phyloP scores from a whole-genome alignment of 192 early-diverging fungal genomes.

The Linnemannia zychae region DNA sequence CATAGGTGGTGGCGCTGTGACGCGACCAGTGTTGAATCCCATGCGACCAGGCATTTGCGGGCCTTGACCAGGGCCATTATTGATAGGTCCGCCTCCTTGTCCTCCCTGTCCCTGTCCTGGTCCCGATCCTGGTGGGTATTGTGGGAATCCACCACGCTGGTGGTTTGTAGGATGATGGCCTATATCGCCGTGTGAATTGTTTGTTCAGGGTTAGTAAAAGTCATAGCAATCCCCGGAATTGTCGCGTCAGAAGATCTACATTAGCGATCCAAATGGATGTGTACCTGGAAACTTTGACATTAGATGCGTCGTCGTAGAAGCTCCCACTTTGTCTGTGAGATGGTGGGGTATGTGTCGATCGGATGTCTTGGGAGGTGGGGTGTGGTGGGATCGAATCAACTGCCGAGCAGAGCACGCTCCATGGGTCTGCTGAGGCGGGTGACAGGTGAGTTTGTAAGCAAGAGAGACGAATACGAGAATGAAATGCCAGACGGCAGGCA shows the following conservation, averaged over 20 bases:
- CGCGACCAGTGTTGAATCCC: constrained; percentile 24
- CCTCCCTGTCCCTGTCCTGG: constrained; percentile 15
- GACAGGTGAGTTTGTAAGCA: not conserved
- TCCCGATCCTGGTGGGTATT: constrained; percentile 46
- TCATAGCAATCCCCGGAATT: not conserved
- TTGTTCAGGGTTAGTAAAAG: not conserved
- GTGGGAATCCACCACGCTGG: constrained; percentile 41
- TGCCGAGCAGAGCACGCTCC: not conserved
- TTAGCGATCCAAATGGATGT: too few relatives aligned
- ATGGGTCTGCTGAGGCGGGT: not conserved
- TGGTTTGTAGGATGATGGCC: constrained; percentile 38
- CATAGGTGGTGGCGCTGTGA: constrained; percentile 9
- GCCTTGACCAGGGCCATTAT: constrained; percentile 9
- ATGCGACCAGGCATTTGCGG: constrained; percentile 12
- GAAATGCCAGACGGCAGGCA: not conserved
- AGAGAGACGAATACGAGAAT: not conserved
- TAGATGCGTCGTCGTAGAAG: not conserved
- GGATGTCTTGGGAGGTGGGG: not conserved
- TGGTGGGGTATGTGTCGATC: not conserved
- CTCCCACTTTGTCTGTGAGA: not conserved
- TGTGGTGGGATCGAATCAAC: constrained; percentile 4
- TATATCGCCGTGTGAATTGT: not conserved
- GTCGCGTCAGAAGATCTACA: not conserved
- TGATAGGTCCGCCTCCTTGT: constrained; percentile 17
- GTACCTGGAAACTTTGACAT: constrained; percentile 5